Evolutionary conservation across 2,329 filamentous ascomycete genomes (phyloP), one percentile per base, ranked within the genome.

Genomic region (Cryphonectria radicalis): DNA sequence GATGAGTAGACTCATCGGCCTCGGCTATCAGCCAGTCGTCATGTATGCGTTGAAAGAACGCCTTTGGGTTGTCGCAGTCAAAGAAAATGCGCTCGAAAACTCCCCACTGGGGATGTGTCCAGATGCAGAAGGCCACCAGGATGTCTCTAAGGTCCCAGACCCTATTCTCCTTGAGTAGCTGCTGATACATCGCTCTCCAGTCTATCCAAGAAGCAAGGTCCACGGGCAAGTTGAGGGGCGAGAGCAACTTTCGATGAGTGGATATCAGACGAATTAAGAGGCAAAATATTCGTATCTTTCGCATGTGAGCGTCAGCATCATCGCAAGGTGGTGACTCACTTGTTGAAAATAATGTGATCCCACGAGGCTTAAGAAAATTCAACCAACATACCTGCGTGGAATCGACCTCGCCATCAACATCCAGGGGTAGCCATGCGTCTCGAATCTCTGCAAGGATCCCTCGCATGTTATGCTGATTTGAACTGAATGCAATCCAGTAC

Each of bases 61-160:
- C 28, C 4, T 14, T 10, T 11, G 37, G 40, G 19, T 17, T 13
- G n/a, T 68, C n/a, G 37, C 25, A 22, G 40, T 62, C 40, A 55
- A 68, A 68, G 35, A 65, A 65, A 46, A 43, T 32, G 37, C 37
- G 3, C 17, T 17, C 53, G n/a, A 14, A 40, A 25, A 14, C 14
- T 1, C 19, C 19, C 32, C 22, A 40, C 19, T 22, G 22, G 60
- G 60, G 32, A 2, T 7, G 5, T n/a, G 28, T 10, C 35, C 28
- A 63, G 4, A 17, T n/a, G 42, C 35, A 40, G n/a, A 40, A 40
- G 17, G 25, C 28, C 32, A 8, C 13, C 13, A 63, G 37, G 7
- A 40, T 37, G 19, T 62, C 59, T 42, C 66, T 37, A 19, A 68
- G 63, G 25, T 63, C 66, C 66, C 66, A 68, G 4, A 63, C 22